Conservation (phyloP, 768 basidiomycete genomes). For the Suillus decipiens region DNA sequence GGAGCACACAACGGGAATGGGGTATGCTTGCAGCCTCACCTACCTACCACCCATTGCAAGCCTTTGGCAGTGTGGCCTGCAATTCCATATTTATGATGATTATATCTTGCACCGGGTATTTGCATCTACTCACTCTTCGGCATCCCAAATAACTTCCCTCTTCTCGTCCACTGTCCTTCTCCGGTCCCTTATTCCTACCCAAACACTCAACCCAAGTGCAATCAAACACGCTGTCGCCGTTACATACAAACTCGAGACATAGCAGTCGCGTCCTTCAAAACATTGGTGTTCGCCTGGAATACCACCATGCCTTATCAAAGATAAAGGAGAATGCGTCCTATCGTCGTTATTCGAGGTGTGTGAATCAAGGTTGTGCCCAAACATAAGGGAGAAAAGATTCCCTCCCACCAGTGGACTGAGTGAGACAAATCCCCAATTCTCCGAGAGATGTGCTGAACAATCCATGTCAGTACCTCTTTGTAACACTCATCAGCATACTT, state of each 20-base stretch:
- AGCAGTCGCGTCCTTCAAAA: constrained; percentile 58
- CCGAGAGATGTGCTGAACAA: constrained; percentile 63
- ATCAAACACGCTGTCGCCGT: constrained; percentile 37
- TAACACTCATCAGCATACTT: constrained; percentile 31
- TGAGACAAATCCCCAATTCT: constrained; percentile 84
- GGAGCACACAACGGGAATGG: too few relatives aligned
- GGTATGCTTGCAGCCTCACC: not conserved
- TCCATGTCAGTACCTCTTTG: not conserved
- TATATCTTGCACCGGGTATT: not conserved
- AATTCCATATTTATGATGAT: not conserved
- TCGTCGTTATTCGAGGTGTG: constrained; percentile 42
- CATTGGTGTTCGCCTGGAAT: constrained; percentile 46
- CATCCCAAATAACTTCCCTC: constrained; percentile 27
- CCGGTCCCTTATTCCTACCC: constrained; percentile 40
- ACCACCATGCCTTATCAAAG: constrained; percentile 13
- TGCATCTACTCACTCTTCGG: constrained; percentile 11
- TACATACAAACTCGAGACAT: constrained; percentile 57
- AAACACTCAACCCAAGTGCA: constrained; percentile 38
- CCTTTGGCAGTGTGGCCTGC: not conserved
- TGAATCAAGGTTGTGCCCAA: constrained; percentile 79
- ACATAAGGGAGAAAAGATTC: constrained; percentile 82
- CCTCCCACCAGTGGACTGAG: constrained; percentile 76
- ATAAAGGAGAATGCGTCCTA: not conserved
- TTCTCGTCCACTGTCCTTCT: constrained; percentile 33
- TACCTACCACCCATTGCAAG: not conserved